Conservation (phyloP, 805 yeast species). For the Metahyphopichia silvanorum region DNA sequence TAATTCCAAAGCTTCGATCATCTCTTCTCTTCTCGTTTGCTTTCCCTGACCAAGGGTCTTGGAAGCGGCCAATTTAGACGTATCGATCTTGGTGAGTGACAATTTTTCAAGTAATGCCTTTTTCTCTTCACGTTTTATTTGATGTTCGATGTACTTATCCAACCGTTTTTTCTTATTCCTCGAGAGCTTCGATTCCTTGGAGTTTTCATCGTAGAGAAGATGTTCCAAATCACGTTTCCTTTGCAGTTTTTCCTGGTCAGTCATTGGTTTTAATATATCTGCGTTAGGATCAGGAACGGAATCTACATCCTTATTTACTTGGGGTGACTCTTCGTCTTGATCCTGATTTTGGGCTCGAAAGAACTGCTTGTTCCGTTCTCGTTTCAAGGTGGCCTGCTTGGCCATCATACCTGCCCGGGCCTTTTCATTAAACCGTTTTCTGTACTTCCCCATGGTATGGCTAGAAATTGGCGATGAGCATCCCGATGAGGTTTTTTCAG, state of each 20-base stretch:
- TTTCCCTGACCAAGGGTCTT: conserved; percentile 75
- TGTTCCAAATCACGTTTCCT: conserved; percentile 64
- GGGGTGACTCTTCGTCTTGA: conserved; percentile 17
- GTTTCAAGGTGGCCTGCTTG: conserved; percentile 66
- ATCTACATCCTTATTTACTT: conserved; percentile 6
- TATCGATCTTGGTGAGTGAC: conserved; percentile 65
- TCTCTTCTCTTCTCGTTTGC: conserved; percentile 63
- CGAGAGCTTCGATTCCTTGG: conserved; percentile 63
- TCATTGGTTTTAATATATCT: conserved; percentile 58
- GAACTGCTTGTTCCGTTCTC: conserved; percentile 69
- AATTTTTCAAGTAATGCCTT: conserved; percentile 72
- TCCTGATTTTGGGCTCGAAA: conserved; percentile 45
- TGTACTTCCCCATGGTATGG: conserved; percentile 71
- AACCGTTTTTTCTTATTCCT: conserved; percentile 71
- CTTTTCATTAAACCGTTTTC: conserved; percentile 78
- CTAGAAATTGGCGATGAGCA: conserved; percentile 1
- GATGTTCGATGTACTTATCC: conserved; percentile 91
- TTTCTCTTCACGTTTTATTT: conserved; percentile 83
- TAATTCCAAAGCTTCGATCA: conserved; percentile 69
- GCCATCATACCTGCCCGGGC: conserved; percentile 84
- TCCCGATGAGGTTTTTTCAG: no score
- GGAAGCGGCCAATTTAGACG: conserved; percentile 65
- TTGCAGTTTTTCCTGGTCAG: conserved; percentile 58
- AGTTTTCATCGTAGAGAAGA: conserved; percentile 51
- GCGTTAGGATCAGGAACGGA: conserved; percentile 44